Evolutionary conservation across 306 rosid species (phyloP).

Genomic region (Corylus avellana): DNA sequence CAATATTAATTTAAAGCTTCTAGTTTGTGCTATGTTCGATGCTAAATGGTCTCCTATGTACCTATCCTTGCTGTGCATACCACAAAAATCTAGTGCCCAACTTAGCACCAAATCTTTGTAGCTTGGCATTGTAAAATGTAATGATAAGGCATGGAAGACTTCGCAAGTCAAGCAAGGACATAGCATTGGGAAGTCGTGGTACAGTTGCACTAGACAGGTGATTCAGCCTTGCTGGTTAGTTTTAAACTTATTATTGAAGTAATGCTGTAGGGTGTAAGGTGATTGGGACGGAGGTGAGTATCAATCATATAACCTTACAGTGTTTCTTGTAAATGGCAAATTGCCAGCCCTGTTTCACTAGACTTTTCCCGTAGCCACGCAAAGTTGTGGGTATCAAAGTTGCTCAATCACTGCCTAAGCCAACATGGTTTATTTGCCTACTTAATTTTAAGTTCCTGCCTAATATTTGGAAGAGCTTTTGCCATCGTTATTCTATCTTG

Average conservation of each 20-base stretch:
- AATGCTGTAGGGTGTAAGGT: neutral
- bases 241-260: neutral
- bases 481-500: neutral
- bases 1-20: neutral
- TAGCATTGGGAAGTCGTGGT: neutral
- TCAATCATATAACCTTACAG: too few relatives aligned
- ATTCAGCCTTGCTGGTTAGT: neutral
- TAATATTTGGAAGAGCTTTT: neutral
- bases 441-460: neutral
- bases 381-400: neutral
- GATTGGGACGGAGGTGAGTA: neutral
- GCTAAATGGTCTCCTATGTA: neutral
- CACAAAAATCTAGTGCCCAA: neutral
- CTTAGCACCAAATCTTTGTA: neutral
- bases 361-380: neutral
- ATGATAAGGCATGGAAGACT: neutral
- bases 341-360: neutral
- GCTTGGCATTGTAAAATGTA: neutral
- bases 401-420: neutral
- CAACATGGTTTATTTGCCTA: neutral
- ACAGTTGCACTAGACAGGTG: neutral
- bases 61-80: neutral
- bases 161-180: neutral
- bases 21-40: neutral
- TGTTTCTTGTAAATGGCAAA: neutral